Evolutionary conservation across 2,329 filamentous ascomycete species (phyloP).

Genomic region (Fusarium sp.): DNA sequence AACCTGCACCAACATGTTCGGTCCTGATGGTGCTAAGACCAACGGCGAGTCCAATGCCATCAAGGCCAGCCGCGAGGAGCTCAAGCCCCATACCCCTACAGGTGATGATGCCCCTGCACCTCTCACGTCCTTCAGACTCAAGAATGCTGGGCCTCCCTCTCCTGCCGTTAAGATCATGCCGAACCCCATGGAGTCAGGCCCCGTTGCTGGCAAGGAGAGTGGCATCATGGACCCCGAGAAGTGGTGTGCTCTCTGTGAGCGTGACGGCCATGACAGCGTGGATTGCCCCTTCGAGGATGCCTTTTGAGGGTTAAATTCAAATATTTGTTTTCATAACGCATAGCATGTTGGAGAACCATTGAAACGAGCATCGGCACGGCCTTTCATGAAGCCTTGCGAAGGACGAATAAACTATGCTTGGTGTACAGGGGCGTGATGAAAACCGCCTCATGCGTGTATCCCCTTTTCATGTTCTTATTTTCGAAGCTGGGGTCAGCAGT

Average conservation of each 20-base stretch:
- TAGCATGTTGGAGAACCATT: conserved; percentile 16
- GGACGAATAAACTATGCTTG: conserved; percentile 33
- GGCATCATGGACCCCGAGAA: conserved; percentile 84
- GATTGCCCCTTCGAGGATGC: conserved; percentile 93
- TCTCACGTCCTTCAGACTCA: conserved; percentile 63
- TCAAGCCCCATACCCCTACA: conserved; percentile 55
- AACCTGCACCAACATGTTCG: conserved; percentile 92
- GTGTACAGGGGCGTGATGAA: conserved; percentile 46
- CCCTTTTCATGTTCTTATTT: conserved; percentile 32
- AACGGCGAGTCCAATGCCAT: conserved; percentile 48
- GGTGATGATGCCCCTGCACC: conserved; percentile 66
- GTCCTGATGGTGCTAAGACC: conserved; percentile 55
- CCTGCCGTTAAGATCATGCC: conserved; percentile 64
- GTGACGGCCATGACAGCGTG: conserved; percentile 95
- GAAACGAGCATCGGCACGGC: conserved; percentile 34
- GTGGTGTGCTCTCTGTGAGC: conserved; percentile 97
- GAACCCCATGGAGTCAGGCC: conserved; percentile 73
- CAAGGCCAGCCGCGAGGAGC: conserved; percentile 52
- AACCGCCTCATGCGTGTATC: conserved; percentile 37
- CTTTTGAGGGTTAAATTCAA: conserved; percentile 58
- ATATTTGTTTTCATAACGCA: conserved; percentile 20
- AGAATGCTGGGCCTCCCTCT: conserved; percentile 53
- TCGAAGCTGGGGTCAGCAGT: conserved; percentile 27
- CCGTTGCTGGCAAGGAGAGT: conserved; percentile 82
- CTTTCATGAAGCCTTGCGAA: conserved; percentile 23